Base-by-base conservation (phyloP, 805 yeast genomes). In the Cyberlindnera sargentensis region DNA sequence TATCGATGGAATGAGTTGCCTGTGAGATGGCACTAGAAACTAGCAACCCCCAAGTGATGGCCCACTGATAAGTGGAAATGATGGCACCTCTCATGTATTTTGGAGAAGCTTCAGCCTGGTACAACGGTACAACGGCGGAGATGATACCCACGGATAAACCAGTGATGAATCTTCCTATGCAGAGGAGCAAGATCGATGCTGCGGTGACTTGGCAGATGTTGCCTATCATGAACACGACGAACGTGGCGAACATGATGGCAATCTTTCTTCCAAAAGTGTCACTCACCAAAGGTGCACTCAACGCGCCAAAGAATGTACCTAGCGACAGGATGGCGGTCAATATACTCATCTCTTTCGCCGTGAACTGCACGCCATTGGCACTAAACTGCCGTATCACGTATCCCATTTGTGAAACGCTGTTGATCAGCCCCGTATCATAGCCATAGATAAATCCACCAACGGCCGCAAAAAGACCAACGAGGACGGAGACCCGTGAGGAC, bases 371-470 rank as follows among this genome's bases (percentile, higher is more conserved):
- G 11, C 66, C 61, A 50, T 74, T 68, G 0, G 68, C 53, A 1
- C 91, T 77, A 50, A 86, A 77, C 37, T 73, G 68, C 2, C 63
- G 47, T 34, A 70, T 68, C 35, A 88, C 88, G 57, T 75, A 84
- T 9, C 64, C 53, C 95, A 89, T 86, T 49, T 86, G 93, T 42
- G 83, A 58, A 5, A 88, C 66, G 48, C 86, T 87, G 58, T 87
- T 87, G 41, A 87, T 82, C 38, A 86, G 66, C 1, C 96, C 96
- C 0, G 96, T 88, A 61, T 88, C 96, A 58, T 85, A 89, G 2
- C 96, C 96, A 59, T 83, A 88, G 35, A 88, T 67, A 58, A 88
- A 84, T 0, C 96, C 96, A 27, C 96, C 96, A n/a, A 85, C 75
- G 10, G 95, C 95, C 8, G 93, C 91, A 47, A 87, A 87, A 24